phyloP scores from a whole-genome alignment of 768 basidiomycete genomes.

The Collybia sp. region DNA sequence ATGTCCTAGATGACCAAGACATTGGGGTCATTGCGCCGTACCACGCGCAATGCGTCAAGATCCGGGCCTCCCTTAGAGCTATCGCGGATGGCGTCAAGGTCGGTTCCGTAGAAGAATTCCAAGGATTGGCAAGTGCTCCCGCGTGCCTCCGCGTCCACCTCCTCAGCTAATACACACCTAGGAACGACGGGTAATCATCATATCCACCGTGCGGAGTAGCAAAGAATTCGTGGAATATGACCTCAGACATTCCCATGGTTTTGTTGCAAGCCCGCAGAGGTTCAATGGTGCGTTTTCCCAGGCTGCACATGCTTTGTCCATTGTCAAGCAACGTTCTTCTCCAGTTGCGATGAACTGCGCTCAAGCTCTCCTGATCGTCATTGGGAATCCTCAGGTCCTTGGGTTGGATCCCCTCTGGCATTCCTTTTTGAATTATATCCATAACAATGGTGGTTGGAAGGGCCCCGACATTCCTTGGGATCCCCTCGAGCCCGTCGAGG shows the following conservation, averaged over 20 bases:
- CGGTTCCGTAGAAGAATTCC: conserved; percentile 64
- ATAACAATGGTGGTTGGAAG: conserved; percentile 45
- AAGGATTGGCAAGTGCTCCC: conserved; percentile 46
- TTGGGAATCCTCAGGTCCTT: conserved; percentile 57
- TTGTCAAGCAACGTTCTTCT: not conserved
- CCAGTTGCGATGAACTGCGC: conserved; percentile 65
- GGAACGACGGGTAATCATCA: conserved; percentile 51
- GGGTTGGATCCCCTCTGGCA: conserved; percentile 59
- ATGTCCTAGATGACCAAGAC: conserved; percentile 24
- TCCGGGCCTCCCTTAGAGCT: conserved; percentile 31
- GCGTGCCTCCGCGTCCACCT: not conserved
- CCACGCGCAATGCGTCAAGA: conserved; percentile 51
- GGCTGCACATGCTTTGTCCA: too few species aligned
- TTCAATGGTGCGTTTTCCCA: conserved; percentile 18
- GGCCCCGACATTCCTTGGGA: conserved; percentile 37
- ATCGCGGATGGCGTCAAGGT: conserved; percentile 45
- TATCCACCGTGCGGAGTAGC: conserved; percentile 51
- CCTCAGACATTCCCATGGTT: conserved; percentile 43
- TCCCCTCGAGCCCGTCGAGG: conserved; percentile 7
- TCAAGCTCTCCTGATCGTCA: conserved; percentile 55
- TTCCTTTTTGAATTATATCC: conserved; percentile 52
- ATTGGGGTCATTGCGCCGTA: conserved; percentile 65
- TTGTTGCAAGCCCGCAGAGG: conserved; percentile 15
- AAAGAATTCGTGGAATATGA: conserved; percentile 38
- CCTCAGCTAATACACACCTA: conserved; percentile 12